Evolutionary conservation across 768 basidiomycete species (phyloP).

Genomic region (Dentipellis fragilis): DNA sequence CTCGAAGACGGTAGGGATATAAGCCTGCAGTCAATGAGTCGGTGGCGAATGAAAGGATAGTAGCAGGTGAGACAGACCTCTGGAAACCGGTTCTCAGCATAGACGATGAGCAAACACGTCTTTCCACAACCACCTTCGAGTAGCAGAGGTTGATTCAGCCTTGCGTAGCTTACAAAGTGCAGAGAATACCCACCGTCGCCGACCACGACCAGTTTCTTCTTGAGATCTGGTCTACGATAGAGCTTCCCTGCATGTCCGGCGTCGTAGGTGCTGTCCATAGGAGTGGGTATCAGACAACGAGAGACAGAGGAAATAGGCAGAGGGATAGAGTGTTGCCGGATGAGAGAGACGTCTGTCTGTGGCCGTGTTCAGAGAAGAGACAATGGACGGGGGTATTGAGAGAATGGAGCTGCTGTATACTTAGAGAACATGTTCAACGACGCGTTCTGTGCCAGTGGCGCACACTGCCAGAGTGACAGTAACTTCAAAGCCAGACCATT

Average conservation of each 20-base stretch:
- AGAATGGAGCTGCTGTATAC: no score
- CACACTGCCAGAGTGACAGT: no score
- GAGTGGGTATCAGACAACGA: no score
- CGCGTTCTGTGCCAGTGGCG: no score
- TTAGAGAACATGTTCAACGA: no score
- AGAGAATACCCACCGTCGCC: slow-evolving; percentile 56
- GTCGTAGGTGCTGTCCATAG: slow-evolving; percentile 9
- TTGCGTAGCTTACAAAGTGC: slow-evolving; percentile 20
- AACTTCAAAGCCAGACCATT: no score
- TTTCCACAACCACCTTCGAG: slow-evolving; percentile 72
- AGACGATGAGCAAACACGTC: slow-evolving; percentile 93
- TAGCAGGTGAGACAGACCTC: slow-evolving; percentile 52
- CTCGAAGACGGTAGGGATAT: slow-evolving; percentile 91
- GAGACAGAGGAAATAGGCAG: no score
- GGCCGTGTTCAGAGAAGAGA: no score
- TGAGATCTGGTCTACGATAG: slow-evolving; percentile 62
- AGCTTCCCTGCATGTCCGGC: slow-evolving; percentile 2
- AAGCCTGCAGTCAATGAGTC: slow-evolving; percentile 44
- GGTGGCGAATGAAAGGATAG: not conserved
- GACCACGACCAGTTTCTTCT: slow-evolving; percentile 83
- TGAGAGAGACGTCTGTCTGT: no score
- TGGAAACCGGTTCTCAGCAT: slow-evolving; percentile 92
- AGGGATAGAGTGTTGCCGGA: no score
- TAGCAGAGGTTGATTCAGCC: not conserved
- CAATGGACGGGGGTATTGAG: no score